Base-by-base conservation (phyloP, 805 yeast genomes). In the Metschnikowia proteae region DNA sequence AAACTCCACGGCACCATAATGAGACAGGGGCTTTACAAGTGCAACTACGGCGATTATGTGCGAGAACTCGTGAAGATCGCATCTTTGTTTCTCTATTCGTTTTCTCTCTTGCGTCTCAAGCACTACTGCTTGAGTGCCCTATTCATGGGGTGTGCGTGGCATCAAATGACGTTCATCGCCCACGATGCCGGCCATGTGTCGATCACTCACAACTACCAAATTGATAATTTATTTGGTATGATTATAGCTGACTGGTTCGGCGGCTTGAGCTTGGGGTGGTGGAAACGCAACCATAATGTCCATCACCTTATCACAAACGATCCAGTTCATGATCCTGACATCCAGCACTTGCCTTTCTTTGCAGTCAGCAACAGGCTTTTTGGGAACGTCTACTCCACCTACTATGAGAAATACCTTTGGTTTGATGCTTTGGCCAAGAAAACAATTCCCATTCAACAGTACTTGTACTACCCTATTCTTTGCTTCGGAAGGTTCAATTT, bases 261-360 rank as follows among this genome's bases (percentile, higher is more conserved):
- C n/a, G 97, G 97, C 0, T 73, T 89, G 37, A 86, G 96, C 40
- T 62, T 88, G 22, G 96, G 96, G 2, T 89, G 97, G 97, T 89
- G 97, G 97, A 90, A 89, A 59, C 75, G 91, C 45, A 89, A 87
- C 65, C 97, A 89, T 67, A 89, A 89, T 63, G 95, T 89, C n/a
- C 97, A 89, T 66, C 97, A 89, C 63, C 68, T 89, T 45, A 77
- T 89, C 47, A 86, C 96, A n/a, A 89, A 89, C 65, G 96, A 89
- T 61, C 96, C 97, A 0, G 85, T 86, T 1, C 96, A 90, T 62
- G 97, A 89, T 60, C 97, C 97, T 0, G 97, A 89, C 67, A 90
- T 89, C 62, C 97, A 89, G 66, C 96, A 89, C 67, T 65, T 89
- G 54, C 97, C 97, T 1, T 89, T 89, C 59, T 89, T 89, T 63